Percentiles rank a stretch among this genome's conserved stretches.
These are phyloP conservation scores for Byssochlamys sp. DNA, from an alignment of 2,329 filamentous ascomycete species.

Conservation along the genomic window DNA sequence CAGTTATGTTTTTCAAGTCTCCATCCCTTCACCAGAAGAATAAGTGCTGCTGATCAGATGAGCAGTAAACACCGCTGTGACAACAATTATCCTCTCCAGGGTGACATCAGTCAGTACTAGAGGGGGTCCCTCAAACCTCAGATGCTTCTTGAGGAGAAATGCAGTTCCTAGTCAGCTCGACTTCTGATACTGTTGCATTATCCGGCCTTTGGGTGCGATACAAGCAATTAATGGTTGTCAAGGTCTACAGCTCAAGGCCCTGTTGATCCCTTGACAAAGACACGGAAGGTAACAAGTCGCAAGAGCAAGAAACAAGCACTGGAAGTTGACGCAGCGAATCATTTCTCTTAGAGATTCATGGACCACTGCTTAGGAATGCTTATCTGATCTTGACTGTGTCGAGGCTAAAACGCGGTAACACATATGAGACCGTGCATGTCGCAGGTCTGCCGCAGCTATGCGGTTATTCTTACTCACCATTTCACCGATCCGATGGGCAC, in stretches of 20 bases:
- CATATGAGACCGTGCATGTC: background rate
- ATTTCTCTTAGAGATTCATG: background rate
- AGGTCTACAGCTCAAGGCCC: background rate
- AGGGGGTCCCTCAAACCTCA: background rate
- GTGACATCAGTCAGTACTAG: background rate
- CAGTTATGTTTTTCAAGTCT: too few relatives aligned
- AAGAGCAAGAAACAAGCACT: background rate
- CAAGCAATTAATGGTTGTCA: background rate
- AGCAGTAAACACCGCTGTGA: background rate
- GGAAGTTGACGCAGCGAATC: background rate
- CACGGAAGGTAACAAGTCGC: background rate
- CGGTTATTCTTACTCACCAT: background rate
- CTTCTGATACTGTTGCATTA: background rate
- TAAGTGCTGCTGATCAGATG: background rate
- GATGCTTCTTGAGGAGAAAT: background rate
- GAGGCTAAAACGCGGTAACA: background rate
- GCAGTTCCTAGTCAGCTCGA: background rate
- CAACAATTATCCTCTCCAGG: background rate
- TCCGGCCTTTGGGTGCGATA: background rate
- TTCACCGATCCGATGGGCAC: background rate
- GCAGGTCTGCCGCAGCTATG: background rate
- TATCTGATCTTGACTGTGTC: background rate
- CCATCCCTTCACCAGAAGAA: too few relatives aligned
- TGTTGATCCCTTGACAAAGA: background rate
- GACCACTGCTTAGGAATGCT: background rate